phyloP scores from a whole-genome alignment of 805 yeast genomes.

The Torulaspora indica region DNA sequence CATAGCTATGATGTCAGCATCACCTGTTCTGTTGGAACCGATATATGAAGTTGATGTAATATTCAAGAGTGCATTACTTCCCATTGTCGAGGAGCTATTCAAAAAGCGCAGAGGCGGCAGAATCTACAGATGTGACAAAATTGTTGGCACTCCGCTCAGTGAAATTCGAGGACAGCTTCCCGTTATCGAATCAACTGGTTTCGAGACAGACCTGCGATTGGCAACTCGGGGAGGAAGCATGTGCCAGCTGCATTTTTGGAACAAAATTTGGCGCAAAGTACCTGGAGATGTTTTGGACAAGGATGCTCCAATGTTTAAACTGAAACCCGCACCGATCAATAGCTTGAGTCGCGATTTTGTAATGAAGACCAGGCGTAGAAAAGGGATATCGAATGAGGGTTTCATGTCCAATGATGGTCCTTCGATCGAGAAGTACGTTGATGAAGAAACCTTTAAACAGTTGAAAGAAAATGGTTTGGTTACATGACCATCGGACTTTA shows the following conservation, averaged over 20 bases:
- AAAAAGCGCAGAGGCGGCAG: conserved; percentile 66
- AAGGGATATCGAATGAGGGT: conserved; percentile 70
- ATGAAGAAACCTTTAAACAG: conserved; percentile 50
- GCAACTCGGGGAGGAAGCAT: conserved; percentile 75
- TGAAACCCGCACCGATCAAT: conserved; percentile 66
- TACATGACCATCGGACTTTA: not conserved
- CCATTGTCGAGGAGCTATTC: conserved; percentile 48
- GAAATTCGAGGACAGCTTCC: conserved; percentile 66
- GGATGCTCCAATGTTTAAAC: conserved; percentile 55
- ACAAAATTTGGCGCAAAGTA: conserved; percentile 59
- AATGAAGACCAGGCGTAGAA: conserved; percentile 81
- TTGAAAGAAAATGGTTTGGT: conserved; percentile 48
- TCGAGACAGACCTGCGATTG: conserved; percentile 79
- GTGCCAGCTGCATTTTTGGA: conserved; percentile 58
- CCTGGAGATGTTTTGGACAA: conserved; percentile 90
- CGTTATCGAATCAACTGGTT: conserved; percentile 83
- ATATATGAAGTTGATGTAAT: conserved; percentile 56
- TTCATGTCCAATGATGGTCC: conserved; percentile 34
- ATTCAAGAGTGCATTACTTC: conserved; percentile 47
- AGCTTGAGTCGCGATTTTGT: conserved; percentile 85
- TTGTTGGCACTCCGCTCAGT: conserved; percentile 70
- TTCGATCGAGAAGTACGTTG: conserved; percentile 58
- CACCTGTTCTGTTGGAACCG: conserved; percentile 82
- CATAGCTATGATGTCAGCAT: conserved; percentile 69
- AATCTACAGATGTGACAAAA: conserved; percentile 43